Conservation (phyloP, 306 rosid genomes). For the Argentina anserina region DNA sequence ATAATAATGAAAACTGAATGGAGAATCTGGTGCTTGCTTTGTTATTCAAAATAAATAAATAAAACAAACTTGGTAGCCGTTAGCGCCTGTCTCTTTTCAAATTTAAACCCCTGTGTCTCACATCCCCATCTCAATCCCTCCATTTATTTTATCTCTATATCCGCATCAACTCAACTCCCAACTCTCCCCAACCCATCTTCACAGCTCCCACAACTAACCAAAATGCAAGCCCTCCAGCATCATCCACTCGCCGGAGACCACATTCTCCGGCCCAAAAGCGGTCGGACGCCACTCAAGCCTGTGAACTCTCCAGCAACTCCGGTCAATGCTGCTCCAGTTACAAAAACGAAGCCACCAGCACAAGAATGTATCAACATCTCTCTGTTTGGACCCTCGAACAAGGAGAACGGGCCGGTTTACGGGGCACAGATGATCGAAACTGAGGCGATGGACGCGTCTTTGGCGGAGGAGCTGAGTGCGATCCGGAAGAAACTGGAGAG, state of each 20-base stretch:
- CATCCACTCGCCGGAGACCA: slow-evolving; percentile 31
- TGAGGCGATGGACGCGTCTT: slow-evolving; percentile 45
- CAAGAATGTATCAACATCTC: slow-evolving; percentile 28
- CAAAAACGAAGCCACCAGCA: slow-evolving; percentile 35
- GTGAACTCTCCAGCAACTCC: slow-evolving; percentile 43
- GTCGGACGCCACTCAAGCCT: neutral
- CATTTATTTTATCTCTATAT: neutral
- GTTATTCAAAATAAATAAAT: neutral
- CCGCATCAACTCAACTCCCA: neutral
- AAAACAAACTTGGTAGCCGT: slow-evolving; percentile 59
- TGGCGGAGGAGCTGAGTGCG: slow-evolving; percentile 81
- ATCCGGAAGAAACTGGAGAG: slow-evolving; percentile 70
- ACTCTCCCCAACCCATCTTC: neutral
- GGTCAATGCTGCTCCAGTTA: neutral
- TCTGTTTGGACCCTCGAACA: slow-evolving; percentile 19
- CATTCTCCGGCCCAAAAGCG: slow-evolving; percentile 32
- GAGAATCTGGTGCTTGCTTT: slow-evolving; percentile 1
- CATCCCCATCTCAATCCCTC: neutral
- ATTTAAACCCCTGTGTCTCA: slow-evolving; percentile 42
- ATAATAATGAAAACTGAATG: neutral
- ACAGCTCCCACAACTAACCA: neutral
- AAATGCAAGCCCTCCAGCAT: slow-evolving; percentile 35
- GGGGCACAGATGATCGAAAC: slow-evolving; percentile 23
- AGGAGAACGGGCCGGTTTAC: slow-evolving; percentile 45
- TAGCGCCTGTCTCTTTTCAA: slow-evolving; percentile 72